Conservation (phyloP, 2,329 filamentous ascomycete species). For the Macrophomina tecta region DNA sequence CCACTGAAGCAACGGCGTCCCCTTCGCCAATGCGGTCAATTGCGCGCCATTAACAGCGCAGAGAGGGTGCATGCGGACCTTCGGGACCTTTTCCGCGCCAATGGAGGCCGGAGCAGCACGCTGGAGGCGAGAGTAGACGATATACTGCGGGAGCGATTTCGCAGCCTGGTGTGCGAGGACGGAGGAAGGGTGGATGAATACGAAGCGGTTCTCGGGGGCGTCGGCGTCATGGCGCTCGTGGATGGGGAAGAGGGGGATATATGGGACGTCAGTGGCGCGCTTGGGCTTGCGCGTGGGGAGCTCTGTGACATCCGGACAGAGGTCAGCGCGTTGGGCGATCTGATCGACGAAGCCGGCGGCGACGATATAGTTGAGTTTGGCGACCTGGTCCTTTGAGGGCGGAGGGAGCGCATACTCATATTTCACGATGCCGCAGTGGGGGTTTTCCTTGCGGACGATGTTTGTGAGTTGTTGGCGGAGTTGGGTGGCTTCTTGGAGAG, state of each 20-base stretch:
- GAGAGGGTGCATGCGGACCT: slow-evolving; percentile 86
- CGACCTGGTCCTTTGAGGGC: slow-evolving; percentile 69
- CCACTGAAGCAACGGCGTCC: slow-evolving; percentile 81
- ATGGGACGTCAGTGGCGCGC: slow-evolving; percentile 90
- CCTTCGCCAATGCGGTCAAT: slow-evolving; percentile 78
- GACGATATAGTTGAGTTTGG: slow-evolving; percentile 86
- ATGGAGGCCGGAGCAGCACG: slow-evolving; percentile 60
- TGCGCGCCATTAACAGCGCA: slow-evolving; percentile 79
- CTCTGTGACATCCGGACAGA: slow-evolving; percentile 60
- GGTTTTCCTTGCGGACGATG: slow-evolving; percentile 77
- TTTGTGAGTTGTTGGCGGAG: slow-evolving; percentile 82
- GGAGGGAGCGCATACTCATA: slow-evolving; percentile 61
- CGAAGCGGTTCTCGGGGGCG: slow-evolving; percentile 65
- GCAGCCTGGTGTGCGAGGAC: slow-evolving; percentile 70
- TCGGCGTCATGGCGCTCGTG: slow-evolving; percentile 48
- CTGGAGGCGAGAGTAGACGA: slow-evolving; percentile 88
- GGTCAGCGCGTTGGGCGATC: slow-evolving; percentile 87
- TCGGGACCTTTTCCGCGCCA: slow-evolving; percentile 50
- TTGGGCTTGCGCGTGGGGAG: slow-evolving; percentile 72
- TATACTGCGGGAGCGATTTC: slow-evolving; percentile 81
- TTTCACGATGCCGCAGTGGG: slow-evolving; percentile 49
- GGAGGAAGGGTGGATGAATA: slow-evolving; percentile 88
- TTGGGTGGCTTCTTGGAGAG: slow-evolving; percentile 83
- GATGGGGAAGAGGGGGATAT: slow-evolving; percentile 81
- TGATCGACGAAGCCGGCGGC: slow-evolving; percentile 94